A percentile compares a stretch with the other conserved stretches of the same genome.
These are phyloP conservation scores for Brassica incana DNA, from an alignment of 345 rosid species.

Conservation along the genomic window DNA sequence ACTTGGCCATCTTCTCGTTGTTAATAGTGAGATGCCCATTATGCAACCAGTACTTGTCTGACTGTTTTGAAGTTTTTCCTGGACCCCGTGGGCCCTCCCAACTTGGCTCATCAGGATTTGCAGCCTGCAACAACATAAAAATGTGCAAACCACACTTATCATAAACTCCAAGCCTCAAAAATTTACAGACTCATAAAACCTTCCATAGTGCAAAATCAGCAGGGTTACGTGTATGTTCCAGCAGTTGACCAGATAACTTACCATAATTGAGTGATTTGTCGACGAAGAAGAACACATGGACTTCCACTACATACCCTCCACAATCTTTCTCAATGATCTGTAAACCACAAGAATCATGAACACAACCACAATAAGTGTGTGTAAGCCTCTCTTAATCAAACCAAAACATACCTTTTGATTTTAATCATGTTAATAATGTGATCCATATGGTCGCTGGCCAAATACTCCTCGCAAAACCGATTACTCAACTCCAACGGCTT, in stretches of 20 bases:
- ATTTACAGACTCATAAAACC: constrained; percentile 41
- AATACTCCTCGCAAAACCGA: constrained; percentile 70
- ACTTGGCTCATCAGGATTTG: constrained; percentile 80
- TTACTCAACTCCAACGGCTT: constrained; percentile 62
- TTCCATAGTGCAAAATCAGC: constrained; percentile 97
- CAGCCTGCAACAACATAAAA: constrained; percentile 53
- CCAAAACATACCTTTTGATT: constrained; percentile 26
- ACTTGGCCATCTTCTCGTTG: constrained; percentile 88
- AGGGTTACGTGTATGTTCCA: constrained; percentile 71
- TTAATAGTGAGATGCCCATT: constrained; percentile 88
- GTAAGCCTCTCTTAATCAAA: no score
- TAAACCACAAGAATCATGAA: constrained; percentile 8
- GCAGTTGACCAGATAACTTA: constrained; percentile 63
- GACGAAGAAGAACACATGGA: constrained; percentile 79
- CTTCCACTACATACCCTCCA: constrained; percentile 63
- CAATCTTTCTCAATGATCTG: constrained; percentile 77
- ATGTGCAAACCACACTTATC: constrained; percentile 1
- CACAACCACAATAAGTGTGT: no score
- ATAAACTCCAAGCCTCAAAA: background rate
- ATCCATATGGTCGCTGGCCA: constrained; percentile 68
- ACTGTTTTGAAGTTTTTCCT: constrained; percentile 34
- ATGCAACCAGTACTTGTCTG: constrained; percentile 66
- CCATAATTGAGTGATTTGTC: constrained; percentile 78
- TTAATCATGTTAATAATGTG: constrained; percentile 70
- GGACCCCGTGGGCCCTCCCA: constrained; percentile 95